Evolutionary conservation across 2,329 filamentous ascomycete species (phyloP), one percentile per base, ranked within the genome.

Genomic region (Aureobasidium sp.): DNA sequence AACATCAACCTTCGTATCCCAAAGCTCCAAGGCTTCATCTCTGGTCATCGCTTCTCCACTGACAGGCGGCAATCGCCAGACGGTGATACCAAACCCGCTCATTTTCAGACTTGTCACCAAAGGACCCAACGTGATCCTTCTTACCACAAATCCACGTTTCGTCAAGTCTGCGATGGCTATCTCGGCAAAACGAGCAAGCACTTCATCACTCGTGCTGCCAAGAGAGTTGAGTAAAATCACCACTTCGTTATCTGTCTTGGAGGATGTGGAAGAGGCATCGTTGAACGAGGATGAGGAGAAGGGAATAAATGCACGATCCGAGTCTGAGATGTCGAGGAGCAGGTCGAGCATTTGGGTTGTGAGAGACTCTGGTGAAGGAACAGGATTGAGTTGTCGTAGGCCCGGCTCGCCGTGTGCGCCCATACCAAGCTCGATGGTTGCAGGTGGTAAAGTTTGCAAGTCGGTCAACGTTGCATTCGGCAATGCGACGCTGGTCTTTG

Each of bases 391-490:
- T 70, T 83, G 84, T 68, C 76, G 77, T 68, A 84, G 81, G 0
- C 75, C 85, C 0, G 85, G 85, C 71, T 88, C 85, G 68, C 87
- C 87, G 70, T 88, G 86, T 15, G 84, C 84, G 0, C 86, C 85
- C 25, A 85, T 87, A 3, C 86, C 85, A n/a, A 87, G 76, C 70
- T 86, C 85, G 39, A 87, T 71, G 62, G 84, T 83, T 61, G 83
- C 72, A 1, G 73, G 70, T 11, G 72, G 74, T 2, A 86, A 76
- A 17, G 73, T 77, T 65, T 86, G 83, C 67, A 84, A 84, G 66
- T 85, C 84, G 55, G 85, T 84, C 31, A 87, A 75, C 0, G 82
- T 84, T 2, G 82, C 82, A 49, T 73, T 74, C 7, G 73, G 72
- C n/a, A 74, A 62, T 27, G 72, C 71, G 9, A 74, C 71, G 36